These are phyloP conservation scores for Sporothrix brasiliensis DNA, from an alignment of 2,329 filamentous ascomycete genomes.

Conservation along the genomic window DNA sequence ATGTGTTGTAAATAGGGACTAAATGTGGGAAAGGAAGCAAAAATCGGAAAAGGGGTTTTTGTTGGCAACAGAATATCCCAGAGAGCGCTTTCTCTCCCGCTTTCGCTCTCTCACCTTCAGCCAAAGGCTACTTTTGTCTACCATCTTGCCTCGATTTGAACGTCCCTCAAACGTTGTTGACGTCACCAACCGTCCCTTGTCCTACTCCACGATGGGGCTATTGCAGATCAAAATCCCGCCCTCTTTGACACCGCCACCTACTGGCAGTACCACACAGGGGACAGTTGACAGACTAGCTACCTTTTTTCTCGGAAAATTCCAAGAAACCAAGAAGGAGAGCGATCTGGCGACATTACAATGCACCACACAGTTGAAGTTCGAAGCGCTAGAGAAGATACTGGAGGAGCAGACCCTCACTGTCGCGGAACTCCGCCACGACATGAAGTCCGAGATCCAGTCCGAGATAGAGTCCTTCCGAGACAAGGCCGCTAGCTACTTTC, in stretches of 20 bases:
- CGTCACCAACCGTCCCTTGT: background rate
- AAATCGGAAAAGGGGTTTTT: background rate
- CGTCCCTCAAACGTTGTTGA: background rate
- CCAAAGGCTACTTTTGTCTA: too few species aligned
- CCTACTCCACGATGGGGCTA: slow-evolving; percentile 7
- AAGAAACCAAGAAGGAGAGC: slow-evolving; percentile 32
- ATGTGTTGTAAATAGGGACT: background rate
- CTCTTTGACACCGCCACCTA: slow-evolving; percentile 22
- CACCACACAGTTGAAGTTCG: slow-evolving; percentile 33
- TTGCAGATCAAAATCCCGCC: slow-evolving; percentile 5
- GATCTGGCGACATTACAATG: slow-evolving; percentile 29
- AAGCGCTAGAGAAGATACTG: slow-evolving; percentile 32
- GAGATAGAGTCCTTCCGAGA: slow-evolving; percentile 34
- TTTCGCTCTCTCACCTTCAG: background rate
- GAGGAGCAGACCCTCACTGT: slow-evolving; percentile 26
- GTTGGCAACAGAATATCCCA: too few species aligned
- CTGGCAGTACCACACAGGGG: background rate
- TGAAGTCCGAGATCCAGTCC: slow-evolving; percentile 26
- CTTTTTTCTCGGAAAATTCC: slow-evolving; percentile 34
- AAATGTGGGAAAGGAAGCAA: background rate
- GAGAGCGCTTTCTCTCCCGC: background rate
- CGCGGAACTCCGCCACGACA: slow-evolving; percentile 23
- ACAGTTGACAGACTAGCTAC: slow-evolving; percentile 33
- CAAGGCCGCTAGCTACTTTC: slow-evolving; percentile 30
- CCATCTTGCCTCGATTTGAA: background rate